Conservation (phyloP, 257 asterid species). For the Jacaranda copaia region DNA sequence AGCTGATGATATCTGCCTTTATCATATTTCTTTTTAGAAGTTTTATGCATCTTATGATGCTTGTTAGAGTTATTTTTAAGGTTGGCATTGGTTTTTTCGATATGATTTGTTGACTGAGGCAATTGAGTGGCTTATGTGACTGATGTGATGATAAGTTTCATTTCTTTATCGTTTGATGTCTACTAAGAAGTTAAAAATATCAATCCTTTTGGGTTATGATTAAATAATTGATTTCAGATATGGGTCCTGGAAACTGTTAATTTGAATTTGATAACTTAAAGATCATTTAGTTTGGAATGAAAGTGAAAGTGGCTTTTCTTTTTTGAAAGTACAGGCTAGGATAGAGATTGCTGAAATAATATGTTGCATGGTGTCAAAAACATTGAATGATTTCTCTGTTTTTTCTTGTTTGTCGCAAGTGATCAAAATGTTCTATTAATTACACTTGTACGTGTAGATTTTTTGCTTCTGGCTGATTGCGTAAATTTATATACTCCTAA, state of each 20-base stretch:
- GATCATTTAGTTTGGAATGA: not conserved
- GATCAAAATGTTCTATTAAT: too few species aligned
- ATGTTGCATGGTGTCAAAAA: too few species aligned
- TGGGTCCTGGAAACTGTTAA: slow-evolving; percentile 7
- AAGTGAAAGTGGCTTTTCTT: not conserved
- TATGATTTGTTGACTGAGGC: not conserved
- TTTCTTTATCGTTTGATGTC: not conserved
- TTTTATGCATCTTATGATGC: not conserved
- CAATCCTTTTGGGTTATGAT: too few species aligned
- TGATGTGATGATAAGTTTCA: not conserved
- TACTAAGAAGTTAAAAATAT: too few species aligned
- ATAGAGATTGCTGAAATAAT: too few species aligned
- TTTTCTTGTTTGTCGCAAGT: too few species aligned
- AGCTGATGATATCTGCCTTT: not conserved
- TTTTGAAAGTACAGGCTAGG: not conserved
- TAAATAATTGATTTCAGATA: not conserved
- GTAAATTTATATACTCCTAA: too few species aligned
- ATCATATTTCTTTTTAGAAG: not conserved
- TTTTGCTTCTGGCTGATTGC: too few species aligned
- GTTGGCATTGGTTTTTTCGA: not conserved
- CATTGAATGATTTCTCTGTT: too few species aligned
- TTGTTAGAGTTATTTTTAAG: not conserved
- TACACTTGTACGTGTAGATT: too few species aligned
- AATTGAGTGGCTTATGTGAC: not conserved
- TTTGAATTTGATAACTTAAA: not conserved